Evolutionary conservation across 441 rosid species (phyloP), one percentile per base, ranked within the genome.

Genomic region (Jatropha multifida): DNA sequence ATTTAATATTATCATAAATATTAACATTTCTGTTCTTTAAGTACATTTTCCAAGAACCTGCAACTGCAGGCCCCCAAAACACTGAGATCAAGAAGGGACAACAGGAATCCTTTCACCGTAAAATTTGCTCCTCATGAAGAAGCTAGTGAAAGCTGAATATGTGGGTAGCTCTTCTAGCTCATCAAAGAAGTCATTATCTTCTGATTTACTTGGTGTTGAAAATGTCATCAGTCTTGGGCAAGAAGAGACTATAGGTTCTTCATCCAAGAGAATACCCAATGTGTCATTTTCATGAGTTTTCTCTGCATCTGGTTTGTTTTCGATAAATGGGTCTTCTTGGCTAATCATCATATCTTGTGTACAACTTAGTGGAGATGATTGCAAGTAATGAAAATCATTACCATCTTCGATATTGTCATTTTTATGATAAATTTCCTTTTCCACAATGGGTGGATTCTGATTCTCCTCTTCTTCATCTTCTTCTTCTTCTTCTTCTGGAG

Each of bases 131-230:
- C 85, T 78, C 86, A 54, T 82, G 84, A 87, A 86, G 84, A 87
- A 86, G 81, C 88, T 82, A 51, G 82, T 83, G 81, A 83, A 85
- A 55, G 81, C 82, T 48, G 90, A 88, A 59, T 85, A 76, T 44
- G 78, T 77, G 73, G 89, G 93, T 3, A 88, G 85, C 70, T 89
- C 93, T 84, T 86, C 93, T 60, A 90, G 90, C 82, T 88, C 93
- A 77, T 90, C 90, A 72, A 90, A 89, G 82, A 90, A 89, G 76
- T 89, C 95, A 68, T 82, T 84, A 72, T 85, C 93, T 76, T 87
- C 90, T 65, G 84, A 75, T 79, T 76, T 80, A 7, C 79, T 68
- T 4, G 80, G 68, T 4, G 79, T 71, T 49, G 86, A 70, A 56
- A 78, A 73, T 76, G 81, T 69, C 81, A 77, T 80, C 48, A 78